phyloP scores from a whole-genome alignment of 2,329 filamentous ascomycete genomes.

The Cercospora sojina region DNA sequence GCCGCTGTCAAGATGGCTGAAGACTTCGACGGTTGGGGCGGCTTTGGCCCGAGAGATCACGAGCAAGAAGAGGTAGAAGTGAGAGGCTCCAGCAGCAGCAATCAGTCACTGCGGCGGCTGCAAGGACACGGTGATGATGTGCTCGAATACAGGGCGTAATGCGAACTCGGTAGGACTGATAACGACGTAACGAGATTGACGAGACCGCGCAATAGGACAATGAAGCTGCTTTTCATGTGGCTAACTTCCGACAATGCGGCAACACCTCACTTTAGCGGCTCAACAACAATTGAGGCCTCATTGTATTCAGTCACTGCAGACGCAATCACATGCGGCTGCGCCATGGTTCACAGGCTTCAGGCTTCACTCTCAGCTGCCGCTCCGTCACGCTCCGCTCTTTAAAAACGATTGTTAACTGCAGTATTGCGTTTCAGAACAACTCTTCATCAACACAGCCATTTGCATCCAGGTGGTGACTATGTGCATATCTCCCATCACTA shows the following conservation, averaged over 20 bases:
- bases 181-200: not conserved
- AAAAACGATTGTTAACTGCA: not conserved
- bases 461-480: not conserved
- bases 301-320: not conserved
- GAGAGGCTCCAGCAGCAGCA: slow-evolving; percentile 1
- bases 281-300: not conserved
- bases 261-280: not conserved
- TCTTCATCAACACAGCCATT: not conserved
- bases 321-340: not conserved
- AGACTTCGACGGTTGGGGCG: slow-evolving; percentile 69
- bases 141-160: slow-evolving; percentile 1
- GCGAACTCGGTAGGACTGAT: not conserved
- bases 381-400: not conserved
- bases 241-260: not conserved
- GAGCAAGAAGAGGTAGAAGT: slow-evolving; percentile 21
- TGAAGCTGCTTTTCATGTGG: not conserved
- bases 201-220: slow-evolving; percentile 1
- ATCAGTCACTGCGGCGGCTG: not conserved
- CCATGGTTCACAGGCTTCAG: not conserved
- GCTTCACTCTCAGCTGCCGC: not conserved
- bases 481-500: not conserved
- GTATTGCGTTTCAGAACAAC: not conserved
- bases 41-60: slow-evolving; percentile 39
- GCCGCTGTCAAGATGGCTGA: slow-evolving; percentile 71
- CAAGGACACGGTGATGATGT: slow-evolving; percentile 1